Evolutionary conservation across 495 filamentous ascomycete genomes (phyloP).

Genomic region (Penicillium ucsense): DNA sequence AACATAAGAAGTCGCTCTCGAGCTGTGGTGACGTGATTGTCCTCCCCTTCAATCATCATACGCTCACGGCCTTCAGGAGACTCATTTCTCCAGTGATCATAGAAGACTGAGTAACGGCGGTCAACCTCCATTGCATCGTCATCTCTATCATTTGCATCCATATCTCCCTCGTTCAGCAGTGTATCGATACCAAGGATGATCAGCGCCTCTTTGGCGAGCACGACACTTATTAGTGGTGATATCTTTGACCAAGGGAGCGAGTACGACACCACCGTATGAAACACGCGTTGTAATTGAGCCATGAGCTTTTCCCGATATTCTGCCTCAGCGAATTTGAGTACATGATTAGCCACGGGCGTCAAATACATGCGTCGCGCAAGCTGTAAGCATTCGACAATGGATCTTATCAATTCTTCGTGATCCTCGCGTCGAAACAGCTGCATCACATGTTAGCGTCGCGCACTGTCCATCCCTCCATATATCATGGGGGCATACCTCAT

Average conservation of each 20-base stretch:
- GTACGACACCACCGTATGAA: conserved; percentile 58
- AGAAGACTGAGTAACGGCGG: conserved; percentile 27
- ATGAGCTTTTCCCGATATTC: conserved; percentile 27
- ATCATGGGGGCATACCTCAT: conserved; percentile 18
- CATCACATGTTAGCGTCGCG: no score
- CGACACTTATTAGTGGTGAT: conserved; percentile 39
- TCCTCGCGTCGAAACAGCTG: background rate
- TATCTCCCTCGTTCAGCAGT: conserved; percentile 11
- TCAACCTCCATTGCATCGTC: conserved; percentile 33
- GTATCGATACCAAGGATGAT: conserved; percentile 48
- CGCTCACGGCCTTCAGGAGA: conserved; percentile 15
- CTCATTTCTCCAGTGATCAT: conserved; percentile 27
- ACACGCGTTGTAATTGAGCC: conserved; percentile 44
- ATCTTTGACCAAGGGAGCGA: conserved; percentile 45
- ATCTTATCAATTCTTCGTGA: conserved; percentile 22
- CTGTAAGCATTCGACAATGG: conserved; percentile 33
- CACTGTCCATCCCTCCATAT: no score
- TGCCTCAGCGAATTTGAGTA: conserved; percentile 24
- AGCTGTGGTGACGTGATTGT: conserved; percentile 26
- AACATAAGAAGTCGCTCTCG: conserved; percentile 47
- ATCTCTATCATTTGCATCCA: conserved; percentile 1
- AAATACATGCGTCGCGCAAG: conserved; percentile 38
- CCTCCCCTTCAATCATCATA: conserved; percentile 31
- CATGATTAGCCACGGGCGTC: conserved; percentile 31
- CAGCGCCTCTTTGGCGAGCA: conserved; percentile 43